A percentile compares a stretch with the other conserved stretches of the same genome.
Evolutionary conservation across 345 rosid species (phyloP).

Genomic region (Populus alba): DNA sequence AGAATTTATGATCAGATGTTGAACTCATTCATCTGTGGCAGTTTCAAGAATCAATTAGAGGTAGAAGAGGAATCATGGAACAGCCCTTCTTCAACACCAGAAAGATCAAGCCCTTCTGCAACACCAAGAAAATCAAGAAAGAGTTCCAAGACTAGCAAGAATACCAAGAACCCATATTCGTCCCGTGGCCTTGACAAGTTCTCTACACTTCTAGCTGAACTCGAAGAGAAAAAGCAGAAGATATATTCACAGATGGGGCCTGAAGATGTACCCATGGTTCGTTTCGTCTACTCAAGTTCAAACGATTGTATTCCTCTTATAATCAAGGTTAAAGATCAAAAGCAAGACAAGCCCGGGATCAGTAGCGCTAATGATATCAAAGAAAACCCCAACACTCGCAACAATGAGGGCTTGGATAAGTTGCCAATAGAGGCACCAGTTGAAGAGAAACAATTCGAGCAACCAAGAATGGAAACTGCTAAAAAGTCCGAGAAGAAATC

Average conservation of each 20-base stretch:
- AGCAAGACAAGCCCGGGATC: constrained; percentile 22
- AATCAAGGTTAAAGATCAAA: constrained; percentile 42
- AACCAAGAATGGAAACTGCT: constrained; percentile 2
- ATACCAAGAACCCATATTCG: constrained; percentile 66
- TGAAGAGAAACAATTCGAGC: constrained; percentile 6
- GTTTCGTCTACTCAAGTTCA: constrained; percentile 46
- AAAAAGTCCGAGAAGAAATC: constrained; percentile 6
- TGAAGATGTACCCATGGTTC: constrained; percentile 46
- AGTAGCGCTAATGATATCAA: constrained; percentile 4
- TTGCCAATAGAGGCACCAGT: background rate
- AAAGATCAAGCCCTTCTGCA: constrained; percentile 5
- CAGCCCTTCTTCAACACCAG: constrained; percentile 26
- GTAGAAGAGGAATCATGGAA: constrained; percentile 15
- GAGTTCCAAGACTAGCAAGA: constrained; percentile 19
- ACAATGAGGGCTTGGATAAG: background rate
- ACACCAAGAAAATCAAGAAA: constrained; percentile 42
- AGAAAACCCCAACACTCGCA: background rate
- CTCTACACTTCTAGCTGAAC: constrained; percentile 55
- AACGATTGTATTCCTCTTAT: constrained; percentile 52
- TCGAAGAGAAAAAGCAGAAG: constrained; percentile 54
- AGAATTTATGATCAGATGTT: constrained; percentile 20
- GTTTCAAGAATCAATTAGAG: constrained; percentile 24
- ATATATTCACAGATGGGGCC: constrained; percentile 51
- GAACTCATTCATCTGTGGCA: constrained; percentile 40
- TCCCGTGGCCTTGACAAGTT: constrained; percentile 71